A percentile compares a stretch with the other conserved stretches of the same genome.
Conservation (phyloP, 192 early-diverging fungal genomes). For the Gamsiella multidivaricata region DNA sequence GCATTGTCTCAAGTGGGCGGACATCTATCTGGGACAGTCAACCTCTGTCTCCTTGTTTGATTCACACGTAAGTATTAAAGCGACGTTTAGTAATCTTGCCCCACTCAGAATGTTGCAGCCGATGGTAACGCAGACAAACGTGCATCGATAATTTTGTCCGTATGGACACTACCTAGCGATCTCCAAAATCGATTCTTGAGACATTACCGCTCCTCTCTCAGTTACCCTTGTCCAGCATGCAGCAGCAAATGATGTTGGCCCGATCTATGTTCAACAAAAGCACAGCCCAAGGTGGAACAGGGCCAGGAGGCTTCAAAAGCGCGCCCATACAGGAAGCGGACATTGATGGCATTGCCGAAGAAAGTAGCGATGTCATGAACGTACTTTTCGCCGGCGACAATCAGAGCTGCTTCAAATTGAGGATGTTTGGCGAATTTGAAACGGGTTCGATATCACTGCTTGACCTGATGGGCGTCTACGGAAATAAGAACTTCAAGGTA, state of each 20-base stretch:
- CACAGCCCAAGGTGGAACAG: neutral
- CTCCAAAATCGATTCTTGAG: constrained; percentile 23
- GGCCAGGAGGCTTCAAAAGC: neutral
- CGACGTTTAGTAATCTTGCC: neutral
- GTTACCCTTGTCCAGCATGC: constrained; percentile 22
- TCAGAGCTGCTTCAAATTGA: constrained; percentile 7
- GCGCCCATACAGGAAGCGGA: neutral
- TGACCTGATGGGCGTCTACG: constrained; percentile 8
- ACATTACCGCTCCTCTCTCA: constrained; percentile 23
- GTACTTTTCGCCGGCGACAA: constrained; percentile 19
- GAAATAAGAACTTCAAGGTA: constrained; percentile 6
- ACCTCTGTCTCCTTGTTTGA: constrained; percentile 4
- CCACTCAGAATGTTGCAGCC: neutral
- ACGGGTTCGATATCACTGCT: constrained; percentile 10
- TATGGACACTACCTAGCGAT: constrained; percentile 8
- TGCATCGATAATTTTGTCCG: neutral
- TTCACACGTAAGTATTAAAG: constrained; percentile 15
- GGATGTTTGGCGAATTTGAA: constrained; percentile 37
- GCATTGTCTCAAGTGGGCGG: constrained; percentile 33
- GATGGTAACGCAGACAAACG: neutral
- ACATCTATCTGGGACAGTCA: constrained; percentile 19
- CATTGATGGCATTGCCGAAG: constrained; percentile 19
- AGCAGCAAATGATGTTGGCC: constrained; percentile 20
- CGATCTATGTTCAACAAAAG: constrained; percentile 33
- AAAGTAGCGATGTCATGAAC: constrained; percentile 37